phyloP scores from a whole-genome alignment of 2,329 filamentous ascomycete genomes.

The Metarhizium humberi region DNA sequence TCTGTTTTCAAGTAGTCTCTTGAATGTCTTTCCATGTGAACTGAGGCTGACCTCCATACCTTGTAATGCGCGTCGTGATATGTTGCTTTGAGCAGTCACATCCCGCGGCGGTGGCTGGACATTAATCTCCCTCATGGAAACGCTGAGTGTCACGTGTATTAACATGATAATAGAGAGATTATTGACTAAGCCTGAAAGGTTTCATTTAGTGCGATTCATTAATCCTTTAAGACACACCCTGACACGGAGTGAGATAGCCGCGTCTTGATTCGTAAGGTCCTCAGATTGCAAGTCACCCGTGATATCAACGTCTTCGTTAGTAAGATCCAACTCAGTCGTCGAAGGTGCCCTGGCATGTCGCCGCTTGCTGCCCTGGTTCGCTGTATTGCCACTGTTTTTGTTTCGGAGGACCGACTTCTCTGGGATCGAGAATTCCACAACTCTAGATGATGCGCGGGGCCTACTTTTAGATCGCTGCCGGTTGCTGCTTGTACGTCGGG shows the following conservation, averaged over 20 bases:
- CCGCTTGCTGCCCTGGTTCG: conserved; percentile 34
- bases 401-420: conserved; percentile 20
- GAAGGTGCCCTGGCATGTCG: conserved; percentile 13
- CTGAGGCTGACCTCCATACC: conserved; percentile 10
- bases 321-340: conserved; percentile 14
- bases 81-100: conserved; percentile 15
- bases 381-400: conserved; percentile 21
- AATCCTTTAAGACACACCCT: too few species aligned
- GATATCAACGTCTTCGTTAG: conserved; percentile 25
- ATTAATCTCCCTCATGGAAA: conserved; percentile 14
- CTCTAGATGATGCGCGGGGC: conserved; percentile 13
- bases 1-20: conserved; percentile 13
- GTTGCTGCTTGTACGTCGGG: conserved; percentile 19
- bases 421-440: conserved; percentile 32
- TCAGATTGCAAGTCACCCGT: conserved; percentile 24
- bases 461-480: conserved; percentile 19
- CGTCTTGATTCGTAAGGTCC: conserved; percentile 24
- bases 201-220: too few species aligned
- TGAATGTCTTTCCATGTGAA: conserved; percentile 32
- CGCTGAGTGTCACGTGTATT: conserved; percentile 10
- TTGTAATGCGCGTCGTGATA: conserved; percentile 11
- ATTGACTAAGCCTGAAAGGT: too few species aligned
- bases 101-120: conserved; percentile 5
- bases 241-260: conserved; percentile 15
- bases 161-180: too few species aligned